Base-by-base conservation (phyloP, 2,329 filamentous ascomycete species). In the Cryoendolithus antarcticus region DNA sequence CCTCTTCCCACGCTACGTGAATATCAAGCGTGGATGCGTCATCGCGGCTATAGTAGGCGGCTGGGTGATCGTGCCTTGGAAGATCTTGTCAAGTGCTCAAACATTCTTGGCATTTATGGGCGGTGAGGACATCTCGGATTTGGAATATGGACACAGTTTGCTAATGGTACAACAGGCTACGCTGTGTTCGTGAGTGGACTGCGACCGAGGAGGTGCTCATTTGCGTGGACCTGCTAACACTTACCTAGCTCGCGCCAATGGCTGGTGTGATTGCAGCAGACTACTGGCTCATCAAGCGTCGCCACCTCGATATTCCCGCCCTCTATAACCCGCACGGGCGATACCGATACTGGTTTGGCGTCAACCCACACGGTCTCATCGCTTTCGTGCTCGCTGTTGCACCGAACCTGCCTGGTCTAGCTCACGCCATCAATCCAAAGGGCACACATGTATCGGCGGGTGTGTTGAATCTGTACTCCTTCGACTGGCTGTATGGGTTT, bases 401-500 rank as follows among this genome's bases (percentile, higher is more conserved):
- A 1, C 75, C 75, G 0, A 71, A 68, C 33, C 49, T 80, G 1
- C 75, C 75, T 0, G 75, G 74, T 8, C 62, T 80, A 42, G 64
- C 66, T 10, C 53, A 61, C 27, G 57, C 54, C 1, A 62, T 68
- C 39, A 66, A 66, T 37, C 44, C 57, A 0, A 51, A 27, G 7
- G 24, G 24, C 24, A 27, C 24, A 27, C 24, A 27, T 27, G 24
- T 27, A 27, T 27, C 24, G 24, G 24, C 24, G 7, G 24, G 24
- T 27, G 24, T 27, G 24, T 27, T 27, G 24, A 27, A 27, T 8
- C 24, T 27, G 24, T 27, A 27, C 24, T 27, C 24, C 24, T 27
- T 27, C 6, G 24, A 75, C 10, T 81, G 75, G 75, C 53, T 80
- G 21, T 64, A 77, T 34, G 76, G 76, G 0, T 80, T 80, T 47